Evolutionary conservation across 371 early-diverging fungal genomes (phyloP), one percentile per base, ranked within the genome.

Genomic region (Mucor piriformis): DNA sequence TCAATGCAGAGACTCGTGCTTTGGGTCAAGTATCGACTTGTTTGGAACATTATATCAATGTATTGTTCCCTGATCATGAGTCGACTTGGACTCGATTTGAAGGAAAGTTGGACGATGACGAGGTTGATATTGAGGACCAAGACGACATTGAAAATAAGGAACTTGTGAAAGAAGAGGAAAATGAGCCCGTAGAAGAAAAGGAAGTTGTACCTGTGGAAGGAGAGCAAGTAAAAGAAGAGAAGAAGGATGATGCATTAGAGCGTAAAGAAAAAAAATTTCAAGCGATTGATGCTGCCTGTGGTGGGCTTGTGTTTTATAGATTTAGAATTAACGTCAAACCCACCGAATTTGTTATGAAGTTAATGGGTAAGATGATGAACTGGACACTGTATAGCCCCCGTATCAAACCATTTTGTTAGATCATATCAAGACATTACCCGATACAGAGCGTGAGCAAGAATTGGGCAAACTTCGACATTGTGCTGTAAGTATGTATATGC

Each of bases 221-320:
- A 32, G 51, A 75, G 24, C 65, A 61, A 7, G 66, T 61, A 25
- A 50, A 42, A 6, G 56, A 68, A 5, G 59, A 70, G 29, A 54
- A 72, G 20, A 67, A 64, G 2, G 63, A 56, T 35, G 52, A 33
- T 12, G 54, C 64, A 11, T 68, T 48, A 23, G 60, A 70, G 13
- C 73, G 61, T 18, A 79, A 82, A 44, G 79, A 82, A 24, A 71
- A 70, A 33, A 62, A 66, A 11, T 68, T 80, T 27, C 76, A 84
- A 57, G 81, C 79, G 4, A 76, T 84, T 5, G 85, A 84, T 59
- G 63, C 80, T 11, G 83, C 82, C 3, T 83, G 85, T 58, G 74
- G 72, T 40, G 85, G 85, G 1, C 49, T 76, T 13, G 57, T 84
- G 6, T 84, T 84, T 61, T 70, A 76, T 46, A 73, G 85, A 32